phyloP scores from a whole-genome alignment of 2,329 filamentous ascomycete species.

The Colletotrichum siamense region DNA sequence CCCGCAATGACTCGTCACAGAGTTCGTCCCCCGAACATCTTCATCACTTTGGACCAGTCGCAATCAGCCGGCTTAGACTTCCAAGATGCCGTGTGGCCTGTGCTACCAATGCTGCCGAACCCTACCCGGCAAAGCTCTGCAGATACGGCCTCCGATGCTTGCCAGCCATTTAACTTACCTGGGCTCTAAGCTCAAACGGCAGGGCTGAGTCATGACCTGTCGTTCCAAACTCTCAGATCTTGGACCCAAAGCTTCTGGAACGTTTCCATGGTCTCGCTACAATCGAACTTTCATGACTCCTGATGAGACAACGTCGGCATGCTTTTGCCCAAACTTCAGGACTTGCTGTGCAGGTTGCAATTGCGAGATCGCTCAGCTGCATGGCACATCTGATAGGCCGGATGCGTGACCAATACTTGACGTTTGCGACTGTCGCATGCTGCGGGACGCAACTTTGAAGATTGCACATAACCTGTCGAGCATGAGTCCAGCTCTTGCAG shows the following conservation, averaged over 20 bases:
- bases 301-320: background rate
- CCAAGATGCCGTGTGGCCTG: slow-evolving; percentile 11
- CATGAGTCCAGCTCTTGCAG: background rate
- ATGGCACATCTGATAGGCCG: background rate
- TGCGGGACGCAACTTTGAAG: background rate
- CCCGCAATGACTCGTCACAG: slow-evolving; percentile 14
- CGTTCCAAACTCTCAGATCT: background rate
- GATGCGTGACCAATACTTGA: background rate
- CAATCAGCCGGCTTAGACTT: slow-evolving; percentile 18
- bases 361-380: background rate
- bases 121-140: background rate
- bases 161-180: background rate
- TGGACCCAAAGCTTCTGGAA: slow-evolving; percentile 16
- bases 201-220: slow-evolving; percentile 20
- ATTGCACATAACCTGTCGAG: background rate
- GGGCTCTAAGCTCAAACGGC: slow-evolving; percentile 1
- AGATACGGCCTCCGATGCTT: background rate
- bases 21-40: slow-evolving; percentile 12
- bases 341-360: background rate
- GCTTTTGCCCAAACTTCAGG: background rate
- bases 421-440: background rate
- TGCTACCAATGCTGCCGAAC: background rate
- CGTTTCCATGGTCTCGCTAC: background rate
- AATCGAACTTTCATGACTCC: background rate
- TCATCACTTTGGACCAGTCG: slow-evolving; percentile 18